Conservation (phyloP, 2,329 filamentous ascomycete species). For the Neonectria neomacrospora region DNA sequence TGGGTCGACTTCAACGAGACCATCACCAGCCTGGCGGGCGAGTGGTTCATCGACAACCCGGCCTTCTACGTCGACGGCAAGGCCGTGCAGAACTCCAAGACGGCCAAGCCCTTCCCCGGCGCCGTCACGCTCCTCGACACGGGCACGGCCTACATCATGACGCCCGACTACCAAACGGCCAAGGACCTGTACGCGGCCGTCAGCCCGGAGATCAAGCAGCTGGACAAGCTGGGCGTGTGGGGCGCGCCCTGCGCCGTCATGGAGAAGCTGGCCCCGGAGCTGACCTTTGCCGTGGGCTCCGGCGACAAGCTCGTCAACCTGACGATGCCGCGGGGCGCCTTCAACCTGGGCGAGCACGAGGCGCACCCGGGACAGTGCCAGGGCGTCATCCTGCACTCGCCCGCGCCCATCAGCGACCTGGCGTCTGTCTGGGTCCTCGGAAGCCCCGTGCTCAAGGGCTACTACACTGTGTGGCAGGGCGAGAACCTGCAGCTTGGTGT, state of each 20-base stretch:
- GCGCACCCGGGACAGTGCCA: constrained; percentile 44
- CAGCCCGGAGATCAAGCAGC: constrained; percentile 44
- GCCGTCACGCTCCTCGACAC: constrained; percentile 47
- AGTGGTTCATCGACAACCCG: constrained; percentile 45
- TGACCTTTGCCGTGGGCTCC: constrained; percentile 47
- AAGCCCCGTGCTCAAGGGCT: constrained; percentile 48
- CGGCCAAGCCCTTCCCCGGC: constrained; percentile 19
- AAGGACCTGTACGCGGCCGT: constrained; percentile 46
- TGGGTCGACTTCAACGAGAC: constrained; percentile 39
- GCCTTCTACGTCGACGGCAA: constrained; percentile 42
- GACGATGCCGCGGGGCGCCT: constrained; percentile 43
- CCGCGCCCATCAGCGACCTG: constrained; percentile 20
- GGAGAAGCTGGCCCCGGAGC: constrained; percentile 41
- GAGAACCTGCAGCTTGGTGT: constrained; percentile 42
- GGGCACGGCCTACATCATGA: constrained; percentile 47
- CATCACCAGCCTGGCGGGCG: constrained; percentile 24
- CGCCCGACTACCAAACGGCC: constrained; percentile 45
- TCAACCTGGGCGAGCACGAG: constrained; percentile 49
- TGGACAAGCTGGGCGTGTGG: constrained; percentile 48
- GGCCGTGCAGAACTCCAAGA: constrained; percentile 30
- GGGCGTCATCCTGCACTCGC: constrained; percentile 45
- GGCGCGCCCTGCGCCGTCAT: constrained; percentile 48
- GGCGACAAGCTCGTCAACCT: constrained; percentile 38
- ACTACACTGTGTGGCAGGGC: constrained; percentile 52
- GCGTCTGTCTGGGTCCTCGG: constrained; percentile 48